Conservation (phyloP, 176 grass and related monocot genomes). For the Sorghum bicolor region Sorghum_bicolor_NCBIv3 NC_012876.2:1955001-1955500, state of each 20-base stretch:
- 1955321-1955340: conserved; percentile 22
- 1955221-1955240: neutral
- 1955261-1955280: conserved; percentile 47
- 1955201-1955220: neutral
- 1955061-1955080: conserved; percentile 57
- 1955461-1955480: conserved; percentile 51
- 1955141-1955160: conserved; percentile 24
- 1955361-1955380: conserved; percentile 96
- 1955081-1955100: conserved; percentile 60
- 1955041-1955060: conserved; percentile 52
- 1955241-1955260: conserved; percentile 36
- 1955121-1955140: neutral
- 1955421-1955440: conserved; percentile 83
- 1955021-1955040: conserved; percentile 51
- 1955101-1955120: conserved; percentile 50
- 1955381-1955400: conserved; percentile 89
- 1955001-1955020: conserved; percentile 63
- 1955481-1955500: conserved; percentile 4
- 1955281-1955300: conserved; percentile 37
- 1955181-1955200: conserved; percentile 24
- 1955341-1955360: conserved; percentile 76
- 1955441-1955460: conserved; percentile 81
- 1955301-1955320: conserved; percentile 29
- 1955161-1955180: neutral
- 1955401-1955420: conserved; percentile 89